Percentiles rank a stretch among this genome's conserved stretches.
Evolutionary conservation across 2,329 filamentous ascomycete genomes (phyloP).

Genomic region (Orbilia blumenaviensis): DNA sequence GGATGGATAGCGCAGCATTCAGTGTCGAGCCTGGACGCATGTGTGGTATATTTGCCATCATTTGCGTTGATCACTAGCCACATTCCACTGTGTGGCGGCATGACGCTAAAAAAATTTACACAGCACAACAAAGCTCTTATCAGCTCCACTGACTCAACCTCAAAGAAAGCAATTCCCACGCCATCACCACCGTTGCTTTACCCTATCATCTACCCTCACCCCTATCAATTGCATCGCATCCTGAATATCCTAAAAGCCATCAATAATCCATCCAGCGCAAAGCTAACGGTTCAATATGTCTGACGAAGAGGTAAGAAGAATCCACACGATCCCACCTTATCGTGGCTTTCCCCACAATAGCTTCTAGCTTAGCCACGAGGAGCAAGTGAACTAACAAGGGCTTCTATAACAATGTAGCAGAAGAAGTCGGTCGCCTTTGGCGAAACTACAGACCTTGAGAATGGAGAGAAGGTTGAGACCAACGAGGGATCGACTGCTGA

Average conservation of each 20-base stretch:
- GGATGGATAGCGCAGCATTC: no score
- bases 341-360: background rate
- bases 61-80: conserved; percentile 3
- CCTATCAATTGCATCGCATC: conserved; percentile 28
- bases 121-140: conserved; percentile 53
- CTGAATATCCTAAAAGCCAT: background rate
- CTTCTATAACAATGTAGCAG: conserved; percentile 21
- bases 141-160: conserved; percentile 53
- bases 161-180: conserved; percentile 11
- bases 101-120: conserved; percentile 52
- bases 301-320: conserved; percentile 41
- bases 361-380: background rate
- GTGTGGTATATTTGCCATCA: background rate
- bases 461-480: conserved; percentile 43
- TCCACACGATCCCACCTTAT: background rate
- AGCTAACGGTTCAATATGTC: conserved; percentile 32
- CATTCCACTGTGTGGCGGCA: background rate
- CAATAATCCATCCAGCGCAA: background rate
- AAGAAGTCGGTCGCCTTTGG: conserved; percentile 52
- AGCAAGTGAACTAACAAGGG: background rate
- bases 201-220: background rate
- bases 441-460: conserved; percentile 48
- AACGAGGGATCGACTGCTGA: conserved; percentile 24
- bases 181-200: background rate
- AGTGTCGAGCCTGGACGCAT: background rate